Percentiles rank a stretch among this genome's conserved stretches.
These are phyloP conservation scores for Volvariella surrecta DNA, from an alignment of 1,284 basidiomycete genomes.

Conservation along the genomic window DNA sequence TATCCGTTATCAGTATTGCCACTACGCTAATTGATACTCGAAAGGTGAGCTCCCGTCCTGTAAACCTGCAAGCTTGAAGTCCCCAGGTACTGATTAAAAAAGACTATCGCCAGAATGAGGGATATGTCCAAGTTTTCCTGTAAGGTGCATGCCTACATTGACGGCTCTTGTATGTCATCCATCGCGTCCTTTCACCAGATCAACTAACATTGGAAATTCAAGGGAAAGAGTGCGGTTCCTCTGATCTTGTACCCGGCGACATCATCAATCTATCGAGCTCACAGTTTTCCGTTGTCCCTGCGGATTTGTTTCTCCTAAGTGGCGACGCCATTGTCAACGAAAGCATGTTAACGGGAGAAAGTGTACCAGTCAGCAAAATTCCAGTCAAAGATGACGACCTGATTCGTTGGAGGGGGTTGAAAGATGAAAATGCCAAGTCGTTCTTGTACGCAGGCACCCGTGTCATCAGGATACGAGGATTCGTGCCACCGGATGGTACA, in stretches of 20 bases:
- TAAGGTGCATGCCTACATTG: slow-evolving; percentile 64
- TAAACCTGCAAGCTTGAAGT: slow-evolving; percentile 2
- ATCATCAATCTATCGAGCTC: slow-evolving; percentile 83
- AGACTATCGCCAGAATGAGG: slow-evolving; percentile 92
- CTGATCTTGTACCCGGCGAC: slow-evolving; percentile 87
- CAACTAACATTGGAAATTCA: slow-evolving; percentile 8
- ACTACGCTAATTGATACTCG: slow-evolving; percentile 92
- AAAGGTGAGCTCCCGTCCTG: slow-evolving; percentile 47
- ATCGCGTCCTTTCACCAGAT: neutral
- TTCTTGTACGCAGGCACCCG: slow-evolving; percentile 92
- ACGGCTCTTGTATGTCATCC: slow-evolving; percentile 57
- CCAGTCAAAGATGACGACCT: slow-evolving; percentile 72
- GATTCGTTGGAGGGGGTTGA: slow-evolving; percentile 57
- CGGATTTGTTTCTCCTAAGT: slow-evolving; percentile 87
- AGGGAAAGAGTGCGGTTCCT: slow-evolving; percentile 76
- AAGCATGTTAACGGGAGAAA: slow-evolving; percentile 97
- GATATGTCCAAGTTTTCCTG: slow-evolving; percentile 95
- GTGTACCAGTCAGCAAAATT: slow-evolving; percentile 86
- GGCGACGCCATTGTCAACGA: slow-evolving; percentile 98
- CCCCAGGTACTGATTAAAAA: neutral
- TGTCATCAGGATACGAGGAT: slow-evolving; percentile 84
- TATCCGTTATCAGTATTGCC: slow-evolving; percentile 80
- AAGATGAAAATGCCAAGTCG: slow-evolving; percentile 76
- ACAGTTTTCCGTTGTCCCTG: slow-evolving; percentile 73
- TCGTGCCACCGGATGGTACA: slow-evolving; percentile 40